Base-by-base conservation (phyloP, 305 asterid species). In the Plantago coronopus region DNA sequence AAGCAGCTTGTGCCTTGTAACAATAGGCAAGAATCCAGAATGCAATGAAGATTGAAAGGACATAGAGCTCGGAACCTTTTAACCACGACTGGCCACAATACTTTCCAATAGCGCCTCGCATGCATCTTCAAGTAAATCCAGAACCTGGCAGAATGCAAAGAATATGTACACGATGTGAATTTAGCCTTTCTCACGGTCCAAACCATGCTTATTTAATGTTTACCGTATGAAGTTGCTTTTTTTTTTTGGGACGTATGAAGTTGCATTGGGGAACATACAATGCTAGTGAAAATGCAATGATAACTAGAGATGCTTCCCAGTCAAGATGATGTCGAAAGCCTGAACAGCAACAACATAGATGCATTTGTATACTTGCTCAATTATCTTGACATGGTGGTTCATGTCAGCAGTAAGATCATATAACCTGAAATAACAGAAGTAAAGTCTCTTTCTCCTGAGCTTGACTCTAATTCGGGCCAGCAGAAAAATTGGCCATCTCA, bases 101-200 rank as follows among this genome's bases (percentile, higher is more conserved):
- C 69, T 80, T 42, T 80, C 94, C 77, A 93, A 48, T 17, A 93
- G 83, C 1, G 97, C 80, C 23, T 78, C 91, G 17, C 99, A 93
- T 0, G 88, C 96, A 63, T 93, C 97, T 64, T 93, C 95, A 2
- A 93, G 95, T 60, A 93, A 63, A 76, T 93, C 91, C 61, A 93
- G 65, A 58, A 93, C 98, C 97, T 91, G 83, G 57, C 60, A 68
- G 8, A 68, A 61, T 34, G 4, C 18, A 13, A 15, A 10, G 16
- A 54, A 22, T 62, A 5, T 17, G 13, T 17, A 46, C 23, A 46
- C 45, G 18, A 47, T 7, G 57, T 7, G 34, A 46, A 20, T 31
- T 46, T 22, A 31, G 46, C 37, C 8, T 48, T 43, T 62, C 40
- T 2, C 46, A 17, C 4, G 13, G 17, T 14, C 17, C 6, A 34